Conservation (phyloP, 2,329 filamentous ascomycete species). For the Aureobasidium sp. region DNA sequence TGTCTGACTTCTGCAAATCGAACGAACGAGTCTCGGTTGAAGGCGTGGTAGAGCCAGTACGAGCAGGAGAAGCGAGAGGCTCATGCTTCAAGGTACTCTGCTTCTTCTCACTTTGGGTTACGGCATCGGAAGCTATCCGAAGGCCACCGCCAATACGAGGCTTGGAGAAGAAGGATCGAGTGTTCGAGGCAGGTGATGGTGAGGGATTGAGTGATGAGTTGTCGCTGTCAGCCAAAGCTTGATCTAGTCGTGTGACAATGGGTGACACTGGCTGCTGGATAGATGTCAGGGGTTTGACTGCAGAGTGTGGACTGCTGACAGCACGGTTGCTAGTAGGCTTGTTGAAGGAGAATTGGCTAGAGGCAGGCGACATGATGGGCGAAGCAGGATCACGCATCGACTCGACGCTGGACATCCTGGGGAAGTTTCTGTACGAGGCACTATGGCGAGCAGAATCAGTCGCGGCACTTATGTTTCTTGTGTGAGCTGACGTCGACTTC, state of each 20-base stretch:
- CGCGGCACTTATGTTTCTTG: constrained; percentile 67
- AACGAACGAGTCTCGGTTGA: constrained; percentile 45
- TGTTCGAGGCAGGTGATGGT: constrained; percentile 33
- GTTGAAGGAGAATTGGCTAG: constrained; percentile 58
- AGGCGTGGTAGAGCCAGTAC: constrained; percentile 67
- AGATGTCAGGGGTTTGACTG: constrained; percentile 32
- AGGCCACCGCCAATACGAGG: constrained; percentile 57
- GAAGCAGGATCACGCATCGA: constrained; percentile 55
- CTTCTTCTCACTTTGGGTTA: constrained; percentile 50
- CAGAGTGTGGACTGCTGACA: constrained; percentile 45
- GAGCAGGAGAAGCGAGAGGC: constrained; percentile 56
- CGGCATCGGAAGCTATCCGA: constrained; percentile 73
- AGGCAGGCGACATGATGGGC: constrained; percentile 44
- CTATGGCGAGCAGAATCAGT: constrained; percentile 43
- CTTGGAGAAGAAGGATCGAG: constrained; percentile 33
- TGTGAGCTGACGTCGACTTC: constrained; percentile 52
- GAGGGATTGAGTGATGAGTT: constrained; percentile 42
- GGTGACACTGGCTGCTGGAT: constrained; percentile 41
- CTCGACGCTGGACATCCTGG: constrained; percentile 70
- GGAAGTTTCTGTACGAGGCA: constrained; percentile 60
- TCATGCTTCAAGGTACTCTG: constrained; percentile 39
- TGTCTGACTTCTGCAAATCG: constrained; percentile 29
- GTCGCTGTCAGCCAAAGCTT: constrained; percentile 40
- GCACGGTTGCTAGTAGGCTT: constrained; percentile 37
- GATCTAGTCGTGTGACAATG: constrained; percentile 51